These are phyloP conservation scores for Salix suchowensis DNA, from an alignment of 345 rosid species.

Conservation along the genomic window DNA sequence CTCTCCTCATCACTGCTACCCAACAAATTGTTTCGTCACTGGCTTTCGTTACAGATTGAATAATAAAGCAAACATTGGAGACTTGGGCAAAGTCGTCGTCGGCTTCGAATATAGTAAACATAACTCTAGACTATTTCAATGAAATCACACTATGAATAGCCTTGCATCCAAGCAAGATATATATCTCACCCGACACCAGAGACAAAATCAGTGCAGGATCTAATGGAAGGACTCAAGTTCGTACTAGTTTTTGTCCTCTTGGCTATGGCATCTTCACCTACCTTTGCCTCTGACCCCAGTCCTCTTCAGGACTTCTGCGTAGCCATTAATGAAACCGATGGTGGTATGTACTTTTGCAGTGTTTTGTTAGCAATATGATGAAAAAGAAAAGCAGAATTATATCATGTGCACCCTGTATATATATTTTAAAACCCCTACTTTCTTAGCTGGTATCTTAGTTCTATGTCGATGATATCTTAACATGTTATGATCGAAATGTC, in stretches of 20 bases:
- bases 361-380: no score
- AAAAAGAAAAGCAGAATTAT: no score
- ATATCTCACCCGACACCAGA: background rate
- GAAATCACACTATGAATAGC: background rate
- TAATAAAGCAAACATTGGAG: background rate
- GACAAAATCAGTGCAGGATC: no score
- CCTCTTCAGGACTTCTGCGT: slow-evolving; percentile 18
- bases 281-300: slow-evolving; percentile 3
- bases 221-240: background rate
- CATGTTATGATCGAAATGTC: no score
- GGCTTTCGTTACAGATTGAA: background rate
- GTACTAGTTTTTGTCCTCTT: background rate
- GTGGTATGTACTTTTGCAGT: background rate
- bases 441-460: background rate
- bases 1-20: no score
- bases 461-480: background rate
- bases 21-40: no score
- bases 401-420: background rate
- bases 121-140: background rate
- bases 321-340: background rate
- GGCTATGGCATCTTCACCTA: background rate
- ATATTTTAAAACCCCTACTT: background rate
- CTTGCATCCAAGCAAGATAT: background rate
- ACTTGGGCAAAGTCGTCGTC: background rate
- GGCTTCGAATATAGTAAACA: background rate